phyloP scores from a whole-genome alignment of 2,329 filamentous ascomycete genomes.

The Coniochaeta hoffmannii region DNA sequence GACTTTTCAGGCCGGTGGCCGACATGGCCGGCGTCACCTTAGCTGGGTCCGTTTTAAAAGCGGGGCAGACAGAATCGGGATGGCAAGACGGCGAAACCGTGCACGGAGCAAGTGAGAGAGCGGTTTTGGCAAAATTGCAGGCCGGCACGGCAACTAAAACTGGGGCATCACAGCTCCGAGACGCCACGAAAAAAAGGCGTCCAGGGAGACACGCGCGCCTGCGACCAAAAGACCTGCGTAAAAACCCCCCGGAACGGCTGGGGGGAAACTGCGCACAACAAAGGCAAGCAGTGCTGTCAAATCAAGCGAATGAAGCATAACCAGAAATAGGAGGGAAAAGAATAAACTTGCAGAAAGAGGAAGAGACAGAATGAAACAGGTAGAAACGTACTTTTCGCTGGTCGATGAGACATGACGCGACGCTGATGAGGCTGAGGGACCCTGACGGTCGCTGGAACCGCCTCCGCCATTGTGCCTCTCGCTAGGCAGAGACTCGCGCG shows the following conservation, averaged over 20 bases:
- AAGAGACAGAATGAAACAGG: slow-evolving; percentile 5
- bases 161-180: slow-evolving; percentile 15
- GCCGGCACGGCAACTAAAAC: slow-evolving; percentile 17
- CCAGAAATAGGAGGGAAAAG: not conserved
- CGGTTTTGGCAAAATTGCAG: slow-evolving; percentile 16
- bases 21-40: not conserved
- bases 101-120: slow-evolving; percentile 13
- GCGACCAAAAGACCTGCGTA: not conserved
- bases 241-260: not conserved
- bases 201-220: not conserved
- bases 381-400: slow-evolving; percentile 47
- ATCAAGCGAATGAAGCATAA: not conserved
- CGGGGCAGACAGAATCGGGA: slow-evolving; percentile 11
- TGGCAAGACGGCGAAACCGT: slow-evolving; percentile 8
- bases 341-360: slow-evolving; percentile 5
- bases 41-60: slow-evolving; percentile 7
- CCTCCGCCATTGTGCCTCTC: slow-evolving; percentile 37
- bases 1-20: not conserved
- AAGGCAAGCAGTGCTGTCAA: not conserved
- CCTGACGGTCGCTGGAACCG: slow-evolving; percentile 33
- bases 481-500: slow-evolving; percentile 47
- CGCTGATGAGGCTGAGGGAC: slow-evolving; percentile 33
- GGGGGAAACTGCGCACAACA: not conserved
- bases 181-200: slow-evolving; percentile 4
- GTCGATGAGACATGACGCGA: slow-evolving; percentile 39